Base-by-base conservation (phyloP, 108 stramenopile species). In the Fistulifera solaris region DNA sequence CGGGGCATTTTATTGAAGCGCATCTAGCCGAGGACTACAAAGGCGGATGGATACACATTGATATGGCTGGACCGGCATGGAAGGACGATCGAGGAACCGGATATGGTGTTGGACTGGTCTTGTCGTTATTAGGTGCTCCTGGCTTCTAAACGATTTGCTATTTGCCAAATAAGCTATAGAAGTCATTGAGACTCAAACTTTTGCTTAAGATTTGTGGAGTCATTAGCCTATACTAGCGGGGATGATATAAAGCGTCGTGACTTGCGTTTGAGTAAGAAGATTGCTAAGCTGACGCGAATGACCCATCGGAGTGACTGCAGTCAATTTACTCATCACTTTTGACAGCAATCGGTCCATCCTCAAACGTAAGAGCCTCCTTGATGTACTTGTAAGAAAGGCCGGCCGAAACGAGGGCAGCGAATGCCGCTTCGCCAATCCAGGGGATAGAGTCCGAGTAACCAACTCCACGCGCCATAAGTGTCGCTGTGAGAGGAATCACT, bases 1-100 rank as follows among this genome's bases (percentile, higher is more conserved):
- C 94, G 2, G 94, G 85, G 19, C 90, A 93, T 44, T 95, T 95
- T 65, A 85, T 95, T 51, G 90, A 85, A 47, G 56, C 66, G 13
- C 94, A 95, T 58, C 52, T 95, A 13, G 66, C 74, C 25, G 48
- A 66, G 14, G 54, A 35, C 18, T 69, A 79, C 49, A 42, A 65
- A 26, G 81, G 81, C 2, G 83, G 72, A 6, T 94, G 89, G 89
- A 53, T 87, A n/a, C 93, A 94, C 76, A 61, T 89, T 27, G 93
- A 94, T 60, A 94, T 94, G 87, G 90, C 88, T 12, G 73, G 73
- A 18, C 87, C 87, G 1, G 63, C 63, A 8, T 65, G 45, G 40
- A 49, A 71, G 40, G 70, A 65, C 11, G 83, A 75, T 43, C 48
- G 79, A 17, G 87, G 72, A 23, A 89, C 83, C 1, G 87, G 84